A percentile compares a stretch with the other conserved stretches of the same genome.
These are phyloP conservation scores for Naganishia friedmannii DNA, from an alignment of 768 basidiomycete genomes.

Conservation along the genomic window DNA sequence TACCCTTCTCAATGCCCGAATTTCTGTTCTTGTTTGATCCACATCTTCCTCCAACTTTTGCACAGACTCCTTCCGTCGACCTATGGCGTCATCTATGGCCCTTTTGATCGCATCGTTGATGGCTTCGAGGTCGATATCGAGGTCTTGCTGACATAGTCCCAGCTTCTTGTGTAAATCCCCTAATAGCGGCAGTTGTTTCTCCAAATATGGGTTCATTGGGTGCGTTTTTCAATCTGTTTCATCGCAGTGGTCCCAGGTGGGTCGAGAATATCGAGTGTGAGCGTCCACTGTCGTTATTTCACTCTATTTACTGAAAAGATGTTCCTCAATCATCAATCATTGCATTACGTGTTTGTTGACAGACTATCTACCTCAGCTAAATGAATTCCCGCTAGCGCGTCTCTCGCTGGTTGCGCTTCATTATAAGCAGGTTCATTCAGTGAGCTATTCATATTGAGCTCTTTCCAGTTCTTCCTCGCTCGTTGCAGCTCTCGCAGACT, in stretches of 20 bases:
- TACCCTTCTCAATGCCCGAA: constrained; percentile 20
- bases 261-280: neutral
- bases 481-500: too few relatives aligned
- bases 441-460: too few relatives aligned
- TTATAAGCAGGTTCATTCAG: neutral
- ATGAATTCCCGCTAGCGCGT: neutral
- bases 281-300: neutral
- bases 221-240: neutral
- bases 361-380: neutral
- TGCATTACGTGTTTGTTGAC: constrained; percentile 13
- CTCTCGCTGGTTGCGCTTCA: neutral
- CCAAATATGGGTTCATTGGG: constrained; percentile 28
- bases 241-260: neutral
- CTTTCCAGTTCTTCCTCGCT: too few relatives aligned
- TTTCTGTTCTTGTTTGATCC: constrained; percentile 12
- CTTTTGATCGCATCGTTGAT: constrained; percentile 30
- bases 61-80: constrained; percentile 22
- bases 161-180: constrained; percentile 27
- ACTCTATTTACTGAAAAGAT: neutral
- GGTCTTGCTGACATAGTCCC: constrained; percentile 20
- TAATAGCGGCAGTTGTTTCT: constrained; percentile 26
- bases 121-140: constrained; percentile 23
- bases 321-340: neutral
- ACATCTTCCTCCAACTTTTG: constrained; percentile 25
- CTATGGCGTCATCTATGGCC: constrained; percentile 30